Conservation (phyloP, 257 asterid species). For the Nicotiana noctiflora region DNA sequence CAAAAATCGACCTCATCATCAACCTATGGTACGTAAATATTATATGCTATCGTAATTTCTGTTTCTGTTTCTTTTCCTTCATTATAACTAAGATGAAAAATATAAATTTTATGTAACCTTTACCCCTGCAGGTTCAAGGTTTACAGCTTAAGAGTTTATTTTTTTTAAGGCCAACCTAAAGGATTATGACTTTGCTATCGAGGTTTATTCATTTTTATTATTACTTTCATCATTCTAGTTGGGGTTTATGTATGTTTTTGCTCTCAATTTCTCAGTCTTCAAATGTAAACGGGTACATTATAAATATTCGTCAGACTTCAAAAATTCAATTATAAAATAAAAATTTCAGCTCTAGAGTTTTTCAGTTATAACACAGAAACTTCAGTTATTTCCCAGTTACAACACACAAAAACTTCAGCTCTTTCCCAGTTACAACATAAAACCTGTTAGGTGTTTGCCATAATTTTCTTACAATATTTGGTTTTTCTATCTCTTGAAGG, state of each 20-base stretch:
- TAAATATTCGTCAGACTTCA: background rate
- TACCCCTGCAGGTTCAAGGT: slow-evolving; percentile 27
- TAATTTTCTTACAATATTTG: too few relatives aligned
- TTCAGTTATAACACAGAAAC: too few relatives aligned
- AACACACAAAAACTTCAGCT: too few relatives aligned
- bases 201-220: background rate
- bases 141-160: slow-evolving; percentile 12
- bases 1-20: slow-evolving; percentile 18
- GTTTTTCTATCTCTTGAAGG: too few relatives aligned
- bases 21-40: background rate
- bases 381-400: too few relatives aligned
- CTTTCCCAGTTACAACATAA: too few relatives aligned
- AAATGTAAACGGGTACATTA: background rate
- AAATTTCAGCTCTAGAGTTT: too few relatives aligned
- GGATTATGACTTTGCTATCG: too few relatives aligned
- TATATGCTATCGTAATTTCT: too few relatives aligned
- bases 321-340: too few relatives aligned
- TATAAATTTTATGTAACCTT: background rate
- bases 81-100: background rate
- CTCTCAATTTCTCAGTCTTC: background rate
- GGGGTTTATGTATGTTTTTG: background rate
- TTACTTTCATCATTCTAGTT: background rate
- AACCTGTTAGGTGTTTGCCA: too few relatives aligned
- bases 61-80: background rate
- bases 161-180: too few relatives aligned